Evolutionary conservation across 805 yeast genomes (phyloP), one percentile per base, ranked within the genome.

Genomic region (Grigorovia yakushimaensis): DNA sequence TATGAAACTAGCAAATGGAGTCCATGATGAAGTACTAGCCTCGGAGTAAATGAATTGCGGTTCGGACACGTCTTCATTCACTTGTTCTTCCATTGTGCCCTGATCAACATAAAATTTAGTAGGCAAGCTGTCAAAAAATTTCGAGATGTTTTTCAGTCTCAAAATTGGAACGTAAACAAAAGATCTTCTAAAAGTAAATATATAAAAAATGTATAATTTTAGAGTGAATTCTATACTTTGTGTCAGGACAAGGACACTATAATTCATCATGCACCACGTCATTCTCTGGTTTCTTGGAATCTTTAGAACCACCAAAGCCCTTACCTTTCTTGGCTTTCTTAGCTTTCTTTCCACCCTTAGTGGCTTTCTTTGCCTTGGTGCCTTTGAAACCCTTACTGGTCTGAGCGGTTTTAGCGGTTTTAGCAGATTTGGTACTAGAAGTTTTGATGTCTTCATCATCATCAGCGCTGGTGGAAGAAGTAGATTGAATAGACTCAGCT

Each of bases 1-100:
- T 2, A 72, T 52, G 44, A 62, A 70, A 7, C 61, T 68, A 8
- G 30, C 39, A n/a, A 33, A 15, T 7, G 37, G 17, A 13, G 37
- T 15, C n/a, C n/a, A 33, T 33, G 3, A 15, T 33, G n/a, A 11
- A 7, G 11, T 5, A 30, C n/a, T 30, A 13, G n/a, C n/a, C 18
- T 13, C 21, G n/a, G 19, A 37, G 4, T 11, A 24, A 6, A 19
- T 11, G 7, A 5, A 13, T 33, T 18, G 33, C 39, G 21, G 15
- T 11, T 39, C 41, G 5, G 21, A n/a, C 5, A 39, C 18, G 18
- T 6, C 21, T 5, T 18, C 41, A 39, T n/a, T 24, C 13, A 15
- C 13, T 4, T 10, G 9, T 10, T 27, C 15, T 15, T 33, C 37
- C 37, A 33, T 33, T 17, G 37, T 30, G n/a, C 36, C 18, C 7